Conservation (phyloP, 31 red algal genomes). For the Porphyra umbilicalis region DNA sequence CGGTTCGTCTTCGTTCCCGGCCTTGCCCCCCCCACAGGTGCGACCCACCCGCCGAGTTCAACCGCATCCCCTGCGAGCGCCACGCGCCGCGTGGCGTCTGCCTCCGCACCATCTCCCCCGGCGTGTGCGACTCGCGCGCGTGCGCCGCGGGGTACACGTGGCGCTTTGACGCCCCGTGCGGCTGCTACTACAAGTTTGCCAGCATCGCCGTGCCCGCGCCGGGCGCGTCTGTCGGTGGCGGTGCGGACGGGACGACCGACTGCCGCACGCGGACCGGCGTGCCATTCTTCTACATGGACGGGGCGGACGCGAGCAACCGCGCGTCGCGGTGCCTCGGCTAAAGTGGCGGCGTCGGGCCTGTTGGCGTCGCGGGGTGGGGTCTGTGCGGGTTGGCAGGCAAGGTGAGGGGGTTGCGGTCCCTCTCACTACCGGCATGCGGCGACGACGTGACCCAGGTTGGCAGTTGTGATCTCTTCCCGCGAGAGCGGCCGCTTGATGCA, state of each 20-base stretch:
- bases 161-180: not conserved
- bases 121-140: not conserved
- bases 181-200: not conserved
- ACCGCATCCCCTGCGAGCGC: not conserved
- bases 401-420: no score
- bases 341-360: no score
- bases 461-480: no score
- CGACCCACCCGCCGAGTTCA: not conserved
- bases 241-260: not conserved
- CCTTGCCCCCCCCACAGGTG: not conserved
- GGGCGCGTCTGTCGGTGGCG: not conserved
- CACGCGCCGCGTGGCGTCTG: not conserved
- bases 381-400: no score
- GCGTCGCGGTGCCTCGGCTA: not conserved
- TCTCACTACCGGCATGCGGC: no score
- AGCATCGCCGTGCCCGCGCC: not conserved
- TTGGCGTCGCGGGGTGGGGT: no score
- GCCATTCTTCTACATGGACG: not conserved
- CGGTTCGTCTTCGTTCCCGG: no score
- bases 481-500: no score
- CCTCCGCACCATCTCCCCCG: not conserved
- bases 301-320: not conserved
- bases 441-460: no score
- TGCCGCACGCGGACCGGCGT: not conserved
- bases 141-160: not conserved